phyloP scores from a whole-genome alignment of 305 asterid species.

The Solanum aculeatissimum region DNA sequence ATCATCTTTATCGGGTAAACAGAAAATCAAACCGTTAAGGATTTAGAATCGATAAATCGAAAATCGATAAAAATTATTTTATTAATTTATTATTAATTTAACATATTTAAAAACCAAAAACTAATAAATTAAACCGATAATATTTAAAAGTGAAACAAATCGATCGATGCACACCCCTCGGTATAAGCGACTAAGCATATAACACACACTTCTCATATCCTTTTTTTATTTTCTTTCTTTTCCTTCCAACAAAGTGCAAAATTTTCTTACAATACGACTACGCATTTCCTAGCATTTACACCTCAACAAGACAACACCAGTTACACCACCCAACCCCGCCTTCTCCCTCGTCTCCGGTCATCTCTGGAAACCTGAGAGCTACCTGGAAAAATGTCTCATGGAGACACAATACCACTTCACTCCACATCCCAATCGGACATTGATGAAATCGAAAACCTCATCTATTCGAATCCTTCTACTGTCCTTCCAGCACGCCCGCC shows the following conservation, averaged over 20 bases:
- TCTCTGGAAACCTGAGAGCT: background rate
- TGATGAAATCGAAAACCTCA: constrained; percentile 96
- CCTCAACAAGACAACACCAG: background rate
- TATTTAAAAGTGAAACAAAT: no score
- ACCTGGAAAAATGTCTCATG: constrained; percentile 36
- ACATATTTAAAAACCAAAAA: no score
- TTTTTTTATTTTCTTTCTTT: background rate
- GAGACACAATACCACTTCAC: constrained; percentile 77
- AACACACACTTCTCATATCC: background rate
- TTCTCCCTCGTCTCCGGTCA: background rate
- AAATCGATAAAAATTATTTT: no score
- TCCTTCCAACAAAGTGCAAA: no score
- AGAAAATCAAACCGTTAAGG: no score
- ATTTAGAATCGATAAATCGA: no score
- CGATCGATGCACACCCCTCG: no score
- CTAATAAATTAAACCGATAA: no score
- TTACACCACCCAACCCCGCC: background rate
- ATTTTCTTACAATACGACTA: background rate
- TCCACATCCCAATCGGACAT: constrained; percentile 86
- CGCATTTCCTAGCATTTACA: background rate
- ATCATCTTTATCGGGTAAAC: no score
- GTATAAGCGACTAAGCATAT: background rate
- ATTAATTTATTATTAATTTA: no score
- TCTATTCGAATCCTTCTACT: constrained; percentile 50
- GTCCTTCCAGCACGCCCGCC: constrained; percentile 77